Evolutionary conservation across 2,329 filamentous ascomycete genomes (phyloP), one percentile per base, ranked within the genome.

Genomic region (Fusarium gaditjirri): DNA sequence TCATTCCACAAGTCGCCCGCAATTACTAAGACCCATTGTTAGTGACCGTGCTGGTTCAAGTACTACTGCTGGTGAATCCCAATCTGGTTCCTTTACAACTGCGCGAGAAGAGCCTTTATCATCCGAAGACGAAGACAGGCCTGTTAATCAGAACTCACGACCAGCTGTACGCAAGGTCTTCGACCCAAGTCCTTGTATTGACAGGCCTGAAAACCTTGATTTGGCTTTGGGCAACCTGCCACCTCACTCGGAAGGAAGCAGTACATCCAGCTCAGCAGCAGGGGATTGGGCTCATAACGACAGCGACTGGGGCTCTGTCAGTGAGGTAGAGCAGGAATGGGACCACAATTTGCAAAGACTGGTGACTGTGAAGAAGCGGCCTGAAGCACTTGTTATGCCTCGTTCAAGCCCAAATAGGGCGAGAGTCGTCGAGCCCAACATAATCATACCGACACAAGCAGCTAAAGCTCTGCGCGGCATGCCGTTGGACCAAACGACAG

Each of bases 11-110:
- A 80, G 80, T 41, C 84, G 84, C 63, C 81, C 85, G 21, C 84
- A 83, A 76, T 77, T 82, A 58, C 77, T 84, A 49, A 86, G 87
- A 36, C 86, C 87, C 23, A 78, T 80, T 23, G 76, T 85, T 47
- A 81, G 80, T 69, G 86, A 90, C 70, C 86, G 87, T 38, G 80
- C 83, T 42, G 80, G 81, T 27, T 88, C 87, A 36, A 88, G 87
- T 68, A 81, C 85, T 14, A 90, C 86, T 14, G 89, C 86, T 11
- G 85, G 84, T 3, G 91, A 89, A 57, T 90, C 88, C n/a, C 87
- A 87, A 42, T 86, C 90, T 27, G 90, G 91, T 58, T 94, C 92
- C 2, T 94, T 94, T 77, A 90, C 84, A 72, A 94, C 93, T 5
- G 92, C 92, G 8, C 86, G 84, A 42, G 92, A 94, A 80, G 87